Base-by-base conservation (phyloP, 345 rosid species). In the Trapa incisa region DNA sequence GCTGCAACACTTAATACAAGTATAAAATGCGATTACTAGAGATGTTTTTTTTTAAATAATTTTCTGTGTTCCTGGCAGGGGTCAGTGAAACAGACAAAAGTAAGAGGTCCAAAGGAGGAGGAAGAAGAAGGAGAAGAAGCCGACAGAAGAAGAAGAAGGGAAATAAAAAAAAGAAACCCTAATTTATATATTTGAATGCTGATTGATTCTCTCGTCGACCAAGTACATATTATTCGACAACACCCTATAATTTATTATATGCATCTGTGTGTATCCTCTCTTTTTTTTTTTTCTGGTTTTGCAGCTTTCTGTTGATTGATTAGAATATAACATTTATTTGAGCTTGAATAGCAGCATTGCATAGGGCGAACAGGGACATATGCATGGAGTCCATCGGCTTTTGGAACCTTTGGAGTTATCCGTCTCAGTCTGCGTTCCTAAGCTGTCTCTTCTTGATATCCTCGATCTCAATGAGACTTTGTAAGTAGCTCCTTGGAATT, bases 371-470 rank as follows among this genome's bases (percentile, higher is more conserved):
- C 42, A 67, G 62, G 69, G 37, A 48, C 61, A 61, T 42, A 68
- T 68, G 39, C 60, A 32, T 57, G 12, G 29, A 58, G 63, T 5
- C 63, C 63, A 64, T 47, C 43, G 57, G 42, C 73, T 36, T 65
- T 70, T 39, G 37, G 37, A 53, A 65, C 35, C 17, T 53, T 71
- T 62, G 72, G 61, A 39, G 71, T 74, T 70, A 52, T 64, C 65
- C 60, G 74, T 70, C 76, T 58, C 63, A 11, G 72, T 85, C 77
- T 77, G 79, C 79, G 85, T 77, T 79, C 74, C 32, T 74, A 77
- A 85, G 81, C 65, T 85, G 87, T 83, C 84, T 78, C 50, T 79
- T 81, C 86, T 82, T 75, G 88, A 72, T 75, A 77, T 74, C 64
- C 74, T 66, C 81, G 9, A 50, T 67, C 52, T 32, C 15, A 52